Conservation (phyloP, 2,329 filamentous ascomycete genomes). For the Penicillium sp. region DNA sequence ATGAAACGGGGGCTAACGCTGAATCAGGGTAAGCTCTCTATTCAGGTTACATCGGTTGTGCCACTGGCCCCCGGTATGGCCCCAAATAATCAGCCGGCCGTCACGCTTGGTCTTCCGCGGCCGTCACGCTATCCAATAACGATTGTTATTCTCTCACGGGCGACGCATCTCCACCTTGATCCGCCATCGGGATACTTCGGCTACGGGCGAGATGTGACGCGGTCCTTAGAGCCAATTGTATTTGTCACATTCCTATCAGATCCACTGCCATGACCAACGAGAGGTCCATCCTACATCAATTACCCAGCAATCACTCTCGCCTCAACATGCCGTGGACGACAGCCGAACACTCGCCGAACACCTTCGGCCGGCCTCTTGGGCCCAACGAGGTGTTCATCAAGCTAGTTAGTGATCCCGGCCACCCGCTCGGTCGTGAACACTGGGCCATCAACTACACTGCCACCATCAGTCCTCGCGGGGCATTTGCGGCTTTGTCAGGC, state of each 20-base stretch:
- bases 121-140: neutral
- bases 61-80: neutral
- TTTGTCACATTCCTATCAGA: neutral
- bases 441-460: slow-evolving; percentile 31
- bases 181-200: neutral
- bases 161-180: neutral
- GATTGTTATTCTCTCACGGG: neutral
- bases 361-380: slow-evolving; percentile 13
- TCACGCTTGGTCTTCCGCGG: neutral
- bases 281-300: neutral
- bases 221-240: neutral
- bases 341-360: neutral
- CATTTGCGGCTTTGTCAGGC: neutral
- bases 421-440: slow-evolving; percentile 30
- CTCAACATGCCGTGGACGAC: slow-evolving; percentile 1
- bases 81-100: neutral
- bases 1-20: neutral
- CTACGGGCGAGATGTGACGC: neutral
- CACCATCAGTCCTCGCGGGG: slow-evolving; percentile 12
- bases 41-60: neutral
- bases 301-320: neutral
- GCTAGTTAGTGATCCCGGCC: slow-evolving; percentile 27
- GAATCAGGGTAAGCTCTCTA: neutral
- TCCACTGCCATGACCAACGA: neutral
- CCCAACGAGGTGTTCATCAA: slow-evolving; percentile 31